Evolutionary conservation across 2,329 filamentous ascomycete species (phyloP).

Genomic region (Paradendryphiella salina): DNA sequence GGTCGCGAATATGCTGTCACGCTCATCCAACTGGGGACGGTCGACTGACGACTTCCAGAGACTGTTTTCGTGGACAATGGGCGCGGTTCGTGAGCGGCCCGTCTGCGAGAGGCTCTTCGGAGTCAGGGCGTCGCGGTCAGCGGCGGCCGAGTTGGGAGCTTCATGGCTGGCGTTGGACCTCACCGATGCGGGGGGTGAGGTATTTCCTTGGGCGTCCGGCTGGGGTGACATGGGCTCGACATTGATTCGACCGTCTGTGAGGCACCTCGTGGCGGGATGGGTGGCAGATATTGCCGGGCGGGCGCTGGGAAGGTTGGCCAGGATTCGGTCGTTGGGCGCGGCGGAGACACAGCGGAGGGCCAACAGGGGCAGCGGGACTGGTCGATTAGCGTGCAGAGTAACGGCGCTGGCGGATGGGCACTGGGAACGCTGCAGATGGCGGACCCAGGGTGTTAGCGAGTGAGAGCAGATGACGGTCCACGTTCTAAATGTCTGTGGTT

Average conservation of each 20-base stretch:
- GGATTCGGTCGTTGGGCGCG: conserved; percentile 27
- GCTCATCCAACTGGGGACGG: conserved; percentile 61
- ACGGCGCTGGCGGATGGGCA: conserved; percentile 15
- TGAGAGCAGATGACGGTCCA: conserved; percentile 31
- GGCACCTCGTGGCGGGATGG: conserved; percentile 39
- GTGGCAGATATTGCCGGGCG: conserved; percentile 41
- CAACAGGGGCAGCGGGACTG: conserved; percentile 22
- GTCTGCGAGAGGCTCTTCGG: conserved; percentile 44
- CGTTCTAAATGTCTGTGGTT: conserved; percentile 37
- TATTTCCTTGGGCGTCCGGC: conserved; percentile 45
- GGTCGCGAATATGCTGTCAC: conserved; percentile 66
- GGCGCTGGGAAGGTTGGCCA: conserved; percentile 23
- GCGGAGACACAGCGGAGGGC: conserved; percentile 28
- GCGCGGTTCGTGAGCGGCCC: conserved; percentile 47
- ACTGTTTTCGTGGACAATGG: conserved; percentile 35
- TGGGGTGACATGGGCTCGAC: conserved; percentile 50
- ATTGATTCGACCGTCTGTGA: conserved; percentile 46
- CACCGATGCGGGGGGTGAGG: conserved; percentile 48
- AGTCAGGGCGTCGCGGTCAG: conserved; percentile 27
- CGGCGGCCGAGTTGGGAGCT: conserved; percentile 15
- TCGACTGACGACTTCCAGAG: conserved; percentile 46
- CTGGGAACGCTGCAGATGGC: conserved; percentile 19
- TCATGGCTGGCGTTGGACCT: conserved; percentile 41
- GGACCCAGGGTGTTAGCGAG: conserved; percentile 21
- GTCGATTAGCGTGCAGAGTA: conserved; percentile 20